Conservation (phyloP, 129 eudicot species). For the Oenanthe sinensis region DNA sequence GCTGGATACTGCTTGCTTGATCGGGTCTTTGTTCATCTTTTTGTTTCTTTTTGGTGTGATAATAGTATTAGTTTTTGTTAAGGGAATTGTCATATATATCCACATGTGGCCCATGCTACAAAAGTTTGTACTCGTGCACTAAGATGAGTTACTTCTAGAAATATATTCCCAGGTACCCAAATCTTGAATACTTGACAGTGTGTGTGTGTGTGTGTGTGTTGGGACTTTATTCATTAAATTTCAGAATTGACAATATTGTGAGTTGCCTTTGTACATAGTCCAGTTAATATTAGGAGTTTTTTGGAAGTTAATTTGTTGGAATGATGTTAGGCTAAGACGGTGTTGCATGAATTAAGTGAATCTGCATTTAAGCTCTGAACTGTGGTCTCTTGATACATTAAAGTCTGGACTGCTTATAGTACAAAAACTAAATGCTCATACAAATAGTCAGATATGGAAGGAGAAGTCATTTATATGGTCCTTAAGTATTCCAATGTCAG, state of each 20-base stretch:
- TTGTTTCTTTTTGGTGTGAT: not conserved
- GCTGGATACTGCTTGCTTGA: not conserved
- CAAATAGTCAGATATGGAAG: conserved; percentile 3
- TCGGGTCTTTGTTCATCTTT: not conserved
- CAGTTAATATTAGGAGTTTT: not conserved
- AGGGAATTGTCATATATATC: not conserved
- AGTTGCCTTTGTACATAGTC: not conserved
- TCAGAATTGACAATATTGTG: not conserved
- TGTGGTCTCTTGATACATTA: conserved; percentile 10
- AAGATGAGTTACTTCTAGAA: not conserved
- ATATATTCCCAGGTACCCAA: not conserved
- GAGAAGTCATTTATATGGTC: conserved; percentile 16
- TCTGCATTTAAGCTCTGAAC: not conserved
- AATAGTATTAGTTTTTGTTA: not conserved
- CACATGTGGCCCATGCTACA: not conserved
- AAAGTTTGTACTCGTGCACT: not conserved
- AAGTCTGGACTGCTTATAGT: conserved; percentile 9
- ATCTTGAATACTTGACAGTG: not conserved
- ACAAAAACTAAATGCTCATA: conserved; percentile 11
- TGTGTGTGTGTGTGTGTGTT: not conserved
- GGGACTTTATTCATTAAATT: not conserved
- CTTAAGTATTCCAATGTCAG: conserved; percentile 9
- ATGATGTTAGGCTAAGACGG: not conserved
- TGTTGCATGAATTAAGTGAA: not conserved
- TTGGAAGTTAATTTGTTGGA: not conserved